Evolutionary conservation across 2,329 filamentous ascomycete genomes (phyloP), one percentile per base, ranked within the genome.

Genomic region (Colletotrichum orbiculare): DNA sequence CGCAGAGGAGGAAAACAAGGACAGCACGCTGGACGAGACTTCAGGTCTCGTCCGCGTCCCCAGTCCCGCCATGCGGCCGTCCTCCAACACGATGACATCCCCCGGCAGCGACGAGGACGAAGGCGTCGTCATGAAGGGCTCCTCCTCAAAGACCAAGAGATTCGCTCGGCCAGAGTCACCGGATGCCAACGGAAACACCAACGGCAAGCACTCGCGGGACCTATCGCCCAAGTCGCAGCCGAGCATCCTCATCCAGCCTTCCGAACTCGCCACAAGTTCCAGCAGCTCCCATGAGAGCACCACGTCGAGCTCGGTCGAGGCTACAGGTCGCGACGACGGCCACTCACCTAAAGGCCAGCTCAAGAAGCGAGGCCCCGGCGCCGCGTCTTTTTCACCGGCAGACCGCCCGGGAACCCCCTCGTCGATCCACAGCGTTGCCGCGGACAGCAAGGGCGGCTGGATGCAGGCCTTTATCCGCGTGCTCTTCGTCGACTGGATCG

Each of bases 41-140:
- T 62, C 59, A 11, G 45, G 47, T 4, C 45, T 66, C 3, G 63
- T 74, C 33, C 63, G 72, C 17, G 62, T 74, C 50, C 75, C 78
- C 7, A 78, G 74, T 58, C 69, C 72, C 33, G 65, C 70, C 48
- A 65, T 70, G 45, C 67, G 66, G 42, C 60, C 57, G 62, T 69
- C 48, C 46, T 70, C 63, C 60, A 69, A 64, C 66, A 63, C 63
- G 66, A 69, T 67, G 57, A 59, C 58, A 10, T 65, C 69, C 5
- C 71, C 72, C 4, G 54, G 69, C 10, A 79, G 75, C 45, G 77
- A 80, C 50, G 80, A 81, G 54, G 79, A 81, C 52, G 80, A 81
- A 66, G 76, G 75, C 5, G 73, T 82, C n/a, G 78, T 75, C 47
- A 74, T 71, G 70, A 74, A 71, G 50, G 72, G 66, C 60, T 70